Conservation (phyloP, 2,329 filamentous ascomycete genomes). For the Talaromyces sp. region DNA sequence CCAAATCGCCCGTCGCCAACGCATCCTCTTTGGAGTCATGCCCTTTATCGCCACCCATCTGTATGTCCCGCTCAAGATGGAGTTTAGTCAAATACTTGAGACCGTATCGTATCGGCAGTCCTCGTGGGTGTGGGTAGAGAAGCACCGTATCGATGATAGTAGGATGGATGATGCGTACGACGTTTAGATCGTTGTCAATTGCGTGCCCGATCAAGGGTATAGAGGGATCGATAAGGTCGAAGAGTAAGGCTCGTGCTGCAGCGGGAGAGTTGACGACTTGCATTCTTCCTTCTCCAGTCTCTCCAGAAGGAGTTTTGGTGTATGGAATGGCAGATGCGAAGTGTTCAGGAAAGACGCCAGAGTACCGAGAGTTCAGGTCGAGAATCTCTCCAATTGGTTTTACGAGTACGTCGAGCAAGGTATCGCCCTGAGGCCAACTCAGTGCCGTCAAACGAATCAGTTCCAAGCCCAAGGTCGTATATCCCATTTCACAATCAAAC, state of each 20-base stretch:
- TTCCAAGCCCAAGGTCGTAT: conserved; percentile 83
- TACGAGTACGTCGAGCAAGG: conserved; percentile 79
- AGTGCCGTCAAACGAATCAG: conserved; percentile 85
- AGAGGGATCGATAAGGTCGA: conserved; percentile 67
- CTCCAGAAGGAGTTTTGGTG: conserved; percentile 21
- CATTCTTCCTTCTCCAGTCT: conserved; percentile 41
- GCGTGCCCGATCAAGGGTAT: conserved; percentile 91
- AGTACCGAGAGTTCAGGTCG: conserved; percentile 89
- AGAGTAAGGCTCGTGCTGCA: conserved; percentile 71
- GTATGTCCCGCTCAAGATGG: conserved; percentile 73
- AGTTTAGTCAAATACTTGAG: conserved; percentile 70
- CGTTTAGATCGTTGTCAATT: conserved; percentile 91
- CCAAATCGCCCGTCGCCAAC: conserved; percentile 79
- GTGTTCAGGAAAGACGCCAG: conserved; percentile 77
- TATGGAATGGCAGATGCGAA: conserved; percentile 65
- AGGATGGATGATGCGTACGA: conserved; percentile 77
- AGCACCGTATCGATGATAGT: conserved; percentile 81
- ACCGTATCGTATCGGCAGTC: conserved; percentile 72
- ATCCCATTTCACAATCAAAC: conserved; percentile 98
- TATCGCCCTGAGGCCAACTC: conserved; percentile 74
- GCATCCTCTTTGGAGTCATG: conserved; percentile 95
- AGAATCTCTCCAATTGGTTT: conserved; percentile 77
- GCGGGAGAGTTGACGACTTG: conserved; percentile 73
- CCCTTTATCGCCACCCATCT: conserved; percentile 63
- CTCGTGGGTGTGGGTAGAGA: conserved; percentile 72